A percentile compares a stretch with the other conserved stretches of the same genome.
Conservation (phyloP, 495 filamentous ascomycete species). For the Penicillium waksmanii region DNA sequence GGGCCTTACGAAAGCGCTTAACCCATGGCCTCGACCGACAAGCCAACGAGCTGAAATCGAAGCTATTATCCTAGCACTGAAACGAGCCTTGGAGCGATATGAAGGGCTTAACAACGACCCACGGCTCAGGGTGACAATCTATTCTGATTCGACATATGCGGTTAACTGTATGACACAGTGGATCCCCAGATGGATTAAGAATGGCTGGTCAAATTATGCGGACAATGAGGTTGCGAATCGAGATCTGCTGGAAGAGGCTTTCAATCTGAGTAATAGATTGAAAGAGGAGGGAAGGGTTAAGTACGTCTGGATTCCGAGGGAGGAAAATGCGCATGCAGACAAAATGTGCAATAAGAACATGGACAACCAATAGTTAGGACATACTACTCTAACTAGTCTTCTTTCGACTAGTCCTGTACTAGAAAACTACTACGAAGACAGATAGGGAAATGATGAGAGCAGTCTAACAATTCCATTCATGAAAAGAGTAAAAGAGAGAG, state of each 20-base stretch:
- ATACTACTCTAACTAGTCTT: too few species aligned
- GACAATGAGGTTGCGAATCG: not conserved
- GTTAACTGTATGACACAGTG: not conserved
- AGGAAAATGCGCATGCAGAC: not conserved
- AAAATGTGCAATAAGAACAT: not conserved
- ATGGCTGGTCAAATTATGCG: not conserved
- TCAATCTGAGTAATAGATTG: not conserved
- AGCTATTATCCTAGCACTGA: not conserved
- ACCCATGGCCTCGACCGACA: not conserved
- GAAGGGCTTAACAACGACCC: not conserved
- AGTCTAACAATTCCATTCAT: slow-evolving; percentile 33
- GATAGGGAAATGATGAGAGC: slow-evolving; percentile 7
- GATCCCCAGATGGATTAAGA: not conserved
- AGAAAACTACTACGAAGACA: not conserved
- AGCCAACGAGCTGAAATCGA: not conserved
- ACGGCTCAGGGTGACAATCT: not conserved
- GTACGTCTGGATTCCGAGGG: not conserved
- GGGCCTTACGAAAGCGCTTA: not conserved
- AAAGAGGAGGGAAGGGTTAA: not conserved
- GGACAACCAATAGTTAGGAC: not conserved
- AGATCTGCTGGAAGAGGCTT: not conserved
- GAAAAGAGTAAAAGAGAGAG: slow-evolving; percentile 21
- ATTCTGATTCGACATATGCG: not conserved
- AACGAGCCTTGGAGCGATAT: not conserved
- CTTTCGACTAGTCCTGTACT: not conserved